These are phyloP conservation scores for Russula foetens DNA, from an alignment of 768 basidiomycete genomes.

Conservation along the genomic window DNA sequence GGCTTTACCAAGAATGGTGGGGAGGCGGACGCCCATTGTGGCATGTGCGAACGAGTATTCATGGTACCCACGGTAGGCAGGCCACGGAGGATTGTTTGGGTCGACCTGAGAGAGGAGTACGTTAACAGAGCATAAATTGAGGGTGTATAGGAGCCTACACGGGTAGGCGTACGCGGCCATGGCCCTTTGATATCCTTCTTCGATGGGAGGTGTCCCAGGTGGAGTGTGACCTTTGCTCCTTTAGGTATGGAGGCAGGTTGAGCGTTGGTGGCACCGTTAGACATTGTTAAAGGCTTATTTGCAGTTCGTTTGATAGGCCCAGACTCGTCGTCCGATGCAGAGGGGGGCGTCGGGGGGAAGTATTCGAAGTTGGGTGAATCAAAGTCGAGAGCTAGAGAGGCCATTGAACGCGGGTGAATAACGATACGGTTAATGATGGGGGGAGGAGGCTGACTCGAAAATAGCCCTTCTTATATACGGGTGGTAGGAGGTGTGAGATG, in stretches of 20 bases:
- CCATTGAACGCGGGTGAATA: conserved; percentile 4
- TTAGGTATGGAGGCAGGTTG: conserved; percentile 21
- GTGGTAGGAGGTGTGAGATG: not conserved
- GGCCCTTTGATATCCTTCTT: conserved; percentile 65
- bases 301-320: not conserved
- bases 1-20: conserved; percentile 92
- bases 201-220: conserved; percentile 65
- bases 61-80: conserved; percentile 73
- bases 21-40: conserved; percentile 93
- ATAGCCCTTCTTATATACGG: not conserved
- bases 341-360: conserved; percentile 31
- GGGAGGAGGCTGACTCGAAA: not conserved
- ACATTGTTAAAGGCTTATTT: conserved; percentile 12
- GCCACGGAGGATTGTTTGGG: conserved; percentile 79
- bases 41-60: conserved; percentile 84
- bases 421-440: not conserved
- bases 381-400: conserved; percentile 13
- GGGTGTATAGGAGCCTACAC: conserved; percentile 33
- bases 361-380: conserved; percentile 24
- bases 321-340: conserved; percentile 21
- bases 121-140: not conserved
- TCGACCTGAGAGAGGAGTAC: conserved; percentile 41
- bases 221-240: conserved; percentile 51
- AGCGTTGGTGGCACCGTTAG: conserved; percentile 13
- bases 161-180: conserved; percentile 69